Percentiles rank a stretch among this genome's conserved stretches.
phyloP scores from a whole-genome alignment of 805 yeast species.

The Wickerhamiella azyma region DNA sequence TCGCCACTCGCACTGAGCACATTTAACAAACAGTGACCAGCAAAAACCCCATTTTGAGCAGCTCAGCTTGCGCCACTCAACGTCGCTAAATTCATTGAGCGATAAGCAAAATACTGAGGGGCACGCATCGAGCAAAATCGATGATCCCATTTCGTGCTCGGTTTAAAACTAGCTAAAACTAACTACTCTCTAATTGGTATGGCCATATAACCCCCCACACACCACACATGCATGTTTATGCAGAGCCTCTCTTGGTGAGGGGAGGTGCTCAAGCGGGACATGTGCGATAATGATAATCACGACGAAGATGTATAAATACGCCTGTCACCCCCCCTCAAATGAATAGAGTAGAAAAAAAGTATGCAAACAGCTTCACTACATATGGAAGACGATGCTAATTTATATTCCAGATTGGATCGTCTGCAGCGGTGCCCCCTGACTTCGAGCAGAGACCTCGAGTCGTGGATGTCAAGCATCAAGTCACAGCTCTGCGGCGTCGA shows the following conservation, averaged over 20 bases:
- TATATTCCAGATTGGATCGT: constrained; percentile 2
- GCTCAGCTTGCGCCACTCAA: too few relatives aligned
- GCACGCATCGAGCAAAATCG: too few relatives aligned
- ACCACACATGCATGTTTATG: constrained; percentile 5
- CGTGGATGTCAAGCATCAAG: constrained; percentile 2
- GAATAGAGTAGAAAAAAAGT: background rate
- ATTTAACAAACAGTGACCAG: too few relatives aligned
- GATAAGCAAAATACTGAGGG: too few relatives aligned
- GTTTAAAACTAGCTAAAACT: too few relatives aligned
- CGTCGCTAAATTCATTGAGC: too few relatives aligned
- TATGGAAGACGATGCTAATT: background rate
- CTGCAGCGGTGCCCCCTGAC: background rate
- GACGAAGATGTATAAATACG: background rate
- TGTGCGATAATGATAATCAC: background rate
- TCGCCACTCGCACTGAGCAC: too few relatives aligned
- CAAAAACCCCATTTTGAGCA: too few relatives aligned
- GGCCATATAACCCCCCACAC: background rate
- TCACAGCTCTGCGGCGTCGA: background rate
- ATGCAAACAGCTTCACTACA: background rate
- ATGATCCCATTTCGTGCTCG: too few relatives aligned
- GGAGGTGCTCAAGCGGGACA: background rate
- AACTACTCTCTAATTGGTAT: background rate
- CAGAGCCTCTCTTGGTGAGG: constrained; percentile 2
- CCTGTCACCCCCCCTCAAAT: background rate
- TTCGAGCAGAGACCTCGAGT: background rate